These are phyloP conservation scores for Sungouiozyma intestinalis DNA, from an alignment of 805 yeast genomes.

Conservation along the genomic window DNA sequence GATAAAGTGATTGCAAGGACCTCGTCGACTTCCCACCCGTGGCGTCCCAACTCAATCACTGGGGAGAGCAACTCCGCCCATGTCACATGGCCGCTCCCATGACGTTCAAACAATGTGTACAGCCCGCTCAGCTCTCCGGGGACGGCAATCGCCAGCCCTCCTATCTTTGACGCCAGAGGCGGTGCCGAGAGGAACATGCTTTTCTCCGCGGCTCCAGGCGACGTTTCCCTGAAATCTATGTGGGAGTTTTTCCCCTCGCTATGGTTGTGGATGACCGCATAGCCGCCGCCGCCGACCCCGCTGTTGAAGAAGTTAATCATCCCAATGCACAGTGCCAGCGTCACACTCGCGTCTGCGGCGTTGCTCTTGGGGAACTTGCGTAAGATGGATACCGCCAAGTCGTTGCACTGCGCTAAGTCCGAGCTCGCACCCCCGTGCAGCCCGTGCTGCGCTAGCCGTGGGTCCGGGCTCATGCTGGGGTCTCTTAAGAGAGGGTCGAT, in stretches of 20 bases:
- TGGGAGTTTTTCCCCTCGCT: conserved; percentile 40
- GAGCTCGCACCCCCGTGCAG: conserved; percentile 29
- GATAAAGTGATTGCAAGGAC: conserved; percentile 37
- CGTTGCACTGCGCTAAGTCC: conserved; percentile 28
- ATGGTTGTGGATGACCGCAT: conserved; percentile 32
- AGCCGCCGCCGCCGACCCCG: conserved; percentile 92
- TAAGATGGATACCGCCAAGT: conserved; percentile 21
- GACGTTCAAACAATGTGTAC: conserved; percentile 45
- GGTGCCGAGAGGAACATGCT: conserved; percentile 45
- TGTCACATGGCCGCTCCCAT: conserved; percentile 58
- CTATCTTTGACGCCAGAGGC: conserved; percentile 47
- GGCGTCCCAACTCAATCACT: conserved; percentile 50
- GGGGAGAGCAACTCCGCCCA: conserved; percentile 75
- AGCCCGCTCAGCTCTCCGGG: conserved; percentile 91
- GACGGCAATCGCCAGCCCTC: conserved; percentile 80
- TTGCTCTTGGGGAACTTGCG: conserved; percentile 39
- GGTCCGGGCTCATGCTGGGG: conserved; percentile 30
- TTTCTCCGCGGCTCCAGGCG: conserved; percentile 53
- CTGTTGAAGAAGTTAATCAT: conserved; percentile 70
- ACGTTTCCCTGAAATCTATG: conserved; percentile 83
- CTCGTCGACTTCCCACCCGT: conserved; percentile 51
- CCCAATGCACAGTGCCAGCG: conserved; percentile 84
- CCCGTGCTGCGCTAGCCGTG: conserved; percentile 16
- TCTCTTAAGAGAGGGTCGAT: conserved; percentile 29
- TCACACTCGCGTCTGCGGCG: conserved; percentile 91